These are phyloP conservation scores for Lentinula boryana DNA, from an alignment of 768 basidiomycete genomes.

Conservation along the genomic window DNA sequence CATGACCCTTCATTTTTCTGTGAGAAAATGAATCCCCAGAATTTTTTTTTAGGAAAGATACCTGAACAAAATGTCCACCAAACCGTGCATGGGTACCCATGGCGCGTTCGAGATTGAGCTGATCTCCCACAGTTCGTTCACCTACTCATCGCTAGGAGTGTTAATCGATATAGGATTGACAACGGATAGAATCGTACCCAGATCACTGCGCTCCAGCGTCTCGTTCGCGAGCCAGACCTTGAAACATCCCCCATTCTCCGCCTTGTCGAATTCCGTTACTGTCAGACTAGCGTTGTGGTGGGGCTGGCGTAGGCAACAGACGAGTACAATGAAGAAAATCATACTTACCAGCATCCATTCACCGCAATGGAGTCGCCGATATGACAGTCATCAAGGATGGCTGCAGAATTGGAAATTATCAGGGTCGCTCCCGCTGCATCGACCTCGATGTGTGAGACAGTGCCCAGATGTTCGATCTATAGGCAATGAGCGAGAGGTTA, in stretches of 20 bases:
- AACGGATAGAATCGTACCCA: slow-evolving; percentile 47
- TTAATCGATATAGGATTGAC: neutral
- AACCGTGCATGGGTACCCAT: slow-evolving; percentile 90
- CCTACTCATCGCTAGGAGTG: slow-evolving; percentile 37
- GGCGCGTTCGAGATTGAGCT: slow-evolving; percentile 90
- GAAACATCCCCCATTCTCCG: slow-evolving; percentile 70
- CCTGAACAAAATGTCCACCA: slow-evolving; percentile 98
- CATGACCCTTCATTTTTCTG: slow-evolving; percentile 64
- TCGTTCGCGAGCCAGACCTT: slow-evolving; percentile 95
- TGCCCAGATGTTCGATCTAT: slow-evolving; percentile 89
- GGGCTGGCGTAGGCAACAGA: neutral
- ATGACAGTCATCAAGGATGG: slow-evolving; percentile 83
- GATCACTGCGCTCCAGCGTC: slow-evolving; percentile 84
- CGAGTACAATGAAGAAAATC: neutral
- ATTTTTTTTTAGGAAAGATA: slow-evolving; percentile 21
- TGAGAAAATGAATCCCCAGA: neutral
- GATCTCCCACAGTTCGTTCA: slow-evolving; percentile 68
- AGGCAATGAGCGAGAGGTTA: slow-evolving; percentile 6
- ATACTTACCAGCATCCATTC: slow-evolving; percentile 39
- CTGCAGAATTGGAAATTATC: slow-evolving; percentile 61
- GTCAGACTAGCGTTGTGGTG: slow-evolving; percentile 57
- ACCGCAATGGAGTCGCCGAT: slow-evolving; percentile 94
- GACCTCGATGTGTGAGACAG: slow-evolving; percentile 54
- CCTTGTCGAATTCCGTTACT: slow-evolving; percentile 74
- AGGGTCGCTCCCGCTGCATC: slow-evolving; percentile 80